Base-by-base conservation (phyloP, 257 asterid species). In the Solanum pinnatisectum region DNA sequence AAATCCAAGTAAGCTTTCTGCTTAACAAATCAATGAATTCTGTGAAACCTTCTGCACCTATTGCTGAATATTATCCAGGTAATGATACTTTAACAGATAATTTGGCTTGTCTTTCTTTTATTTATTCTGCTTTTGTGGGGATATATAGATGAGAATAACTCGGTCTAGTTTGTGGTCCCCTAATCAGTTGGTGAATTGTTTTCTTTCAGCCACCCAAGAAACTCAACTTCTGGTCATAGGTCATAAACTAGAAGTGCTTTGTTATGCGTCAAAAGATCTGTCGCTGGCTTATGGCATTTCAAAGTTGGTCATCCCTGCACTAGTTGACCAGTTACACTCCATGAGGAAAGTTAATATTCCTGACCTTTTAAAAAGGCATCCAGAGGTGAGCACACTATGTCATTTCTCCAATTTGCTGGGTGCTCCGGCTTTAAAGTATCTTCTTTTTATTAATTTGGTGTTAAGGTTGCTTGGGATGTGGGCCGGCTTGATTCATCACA, bases 11-110 rank as follows among this genome's bases (percentile, higher is more conserved):
- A 88, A 94, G 92, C 85, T 65, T 97, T 92, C 89, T 97, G 91
- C 91, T 93, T 92, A 95, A 96, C 93, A 91, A 94, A 86, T 97
- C 99, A 52, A 91, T 91, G 91, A 93, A 92, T 91, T 76, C 94
- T 90, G 65, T 15, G 25, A 88, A 91, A 87, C 98, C 98, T 91
- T 91, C 89, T 88, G 96, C 96, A 20, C 98, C 99, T 49, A 67
- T 90, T 91, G 96, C 98, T 23, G 96, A 96, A 89, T 97, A 92
- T 90, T 93, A 90, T 94, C 99, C 98, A 90, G 99, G 99, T 96
- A 76, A 86, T 86, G 73, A 46, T 73, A 59, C 92, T 79, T 46
- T 71, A 86, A 56, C 85, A 27, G 27, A 56, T 73, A 84, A 20
- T 74, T 30, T 87, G 37, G 86, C 36, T 84, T 52, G 20, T n/a